A percentile compares a stretch with the other conserved stretches of the same genome.
Conservation (phyloP, 148 eudicot genomes). For the Rhododendron ferrugineum region DNA sequence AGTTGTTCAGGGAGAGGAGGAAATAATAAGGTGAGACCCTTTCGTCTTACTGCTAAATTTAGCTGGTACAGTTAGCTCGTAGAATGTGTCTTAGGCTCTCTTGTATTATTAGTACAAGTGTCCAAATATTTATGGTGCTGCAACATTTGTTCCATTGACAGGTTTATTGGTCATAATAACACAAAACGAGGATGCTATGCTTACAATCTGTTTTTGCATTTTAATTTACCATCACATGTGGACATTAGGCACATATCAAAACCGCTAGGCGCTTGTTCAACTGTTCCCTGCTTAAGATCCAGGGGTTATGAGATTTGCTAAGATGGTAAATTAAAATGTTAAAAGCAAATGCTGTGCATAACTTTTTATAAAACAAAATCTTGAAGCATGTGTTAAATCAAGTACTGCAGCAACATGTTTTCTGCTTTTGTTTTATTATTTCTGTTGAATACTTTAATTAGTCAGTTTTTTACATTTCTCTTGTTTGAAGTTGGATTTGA, state of each 20-base stretch:
- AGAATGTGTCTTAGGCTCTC: not conserved
- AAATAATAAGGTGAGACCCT: constrained; percentile 42
- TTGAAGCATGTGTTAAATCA: not conserved
- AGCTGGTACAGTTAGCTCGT: not conserved
- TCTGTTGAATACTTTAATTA: not conserved
- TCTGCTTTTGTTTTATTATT: not conserved
- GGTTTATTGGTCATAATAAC: not conserved
- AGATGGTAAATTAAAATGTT: not conserved
- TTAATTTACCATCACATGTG: not conserved
- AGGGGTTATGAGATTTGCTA: not conserved
- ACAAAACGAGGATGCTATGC: not conserved
- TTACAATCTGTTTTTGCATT: not conserved
- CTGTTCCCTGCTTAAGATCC: not conserved
- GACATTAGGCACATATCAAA: not conserved
- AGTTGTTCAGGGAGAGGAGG: constrained; percentile 42
- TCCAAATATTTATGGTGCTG: not conserved
- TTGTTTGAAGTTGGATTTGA: not conserved
- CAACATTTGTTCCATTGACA: not conserved
- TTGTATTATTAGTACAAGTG: not conserved
- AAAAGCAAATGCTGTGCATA: not conserved
- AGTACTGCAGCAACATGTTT: not conserved
- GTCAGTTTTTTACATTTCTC: not conserved
- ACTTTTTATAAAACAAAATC: not conserved
- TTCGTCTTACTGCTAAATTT: not conserved
- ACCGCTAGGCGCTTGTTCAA: not conserved